Evolutionary conservation across 2,329 filamentous ascomycete genomes (phyloP), one percentile per base, ranked within the genome.

Genomic region (Hypoxylon sp.): DNA sequence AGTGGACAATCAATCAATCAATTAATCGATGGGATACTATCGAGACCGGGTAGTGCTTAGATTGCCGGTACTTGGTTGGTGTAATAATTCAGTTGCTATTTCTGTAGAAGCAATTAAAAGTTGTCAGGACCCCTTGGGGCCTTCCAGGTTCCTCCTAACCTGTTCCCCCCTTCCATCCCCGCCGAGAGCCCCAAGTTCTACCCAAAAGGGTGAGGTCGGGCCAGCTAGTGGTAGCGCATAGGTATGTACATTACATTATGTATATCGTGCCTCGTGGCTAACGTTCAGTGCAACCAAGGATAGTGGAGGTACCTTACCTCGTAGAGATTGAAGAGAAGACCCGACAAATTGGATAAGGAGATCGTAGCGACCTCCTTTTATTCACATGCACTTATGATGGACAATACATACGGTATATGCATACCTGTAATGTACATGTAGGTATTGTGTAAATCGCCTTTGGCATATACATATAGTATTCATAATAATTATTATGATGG

Each of bases 101-200:
- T 63, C 54, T 63, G 65, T 67, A 52, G 67, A 67, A 63, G 63
- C 50, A 66, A 63, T 66, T 59, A 63, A 69, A 69, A 62, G 53
- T 53, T 59, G 59, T 59, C 55, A 62, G 46, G 57, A 54, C 62
- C 61, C 63, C 53, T 62, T 66, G 57, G 63, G 37, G 14, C 29
- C 29, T 57, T 35, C 54, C 39, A 19, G 39, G 44, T 44, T 57
- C 39, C 47, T 57, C 47, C 33, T 68, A 57, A 57, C 63, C 59
- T 62, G 24, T 26, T 26, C 52, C 35, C 42, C 48, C 44, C 58
- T 66, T 66, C 54, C 42, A 50, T 63, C 67, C 63, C 67, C 59
- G 63, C 67, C 39, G 59, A 69, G 67, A 69, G 59, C 67, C 67
- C 63, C 67, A 69, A 59, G 42, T 53, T 59, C 39, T 63, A 66